Conservation (phyloP, 257 asterid species). For the Hygrophila difformis region DNA sequence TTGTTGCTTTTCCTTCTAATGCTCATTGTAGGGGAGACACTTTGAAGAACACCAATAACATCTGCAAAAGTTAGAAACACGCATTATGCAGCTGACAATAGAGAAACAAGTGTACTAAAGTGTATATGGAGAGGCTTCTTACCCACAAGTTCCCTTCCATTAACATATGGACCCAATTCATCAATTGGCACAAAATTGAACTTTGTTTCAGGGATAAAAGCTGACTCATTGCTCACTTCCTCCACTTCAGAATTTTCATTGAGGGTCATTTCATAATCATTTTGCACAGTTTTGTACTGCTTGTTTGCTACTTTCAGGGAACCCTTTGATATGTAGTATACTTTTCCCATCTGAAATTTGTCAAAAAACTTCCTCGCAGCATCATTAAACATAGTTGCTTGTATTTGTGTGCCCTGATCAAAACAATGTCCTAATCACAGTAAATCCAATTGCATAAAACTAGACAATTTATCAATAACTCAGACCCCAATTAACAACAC, state of each 20-base stretch:
- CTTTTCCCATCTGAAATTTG: constrained; percentile 83
- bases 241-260: constrained; percentile 85
- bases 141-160: constrained; percentile 88
- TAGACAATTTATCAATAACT: not conserved
- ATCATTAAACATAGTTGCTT: constrained; percentile 94
- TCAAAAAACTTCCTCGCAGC: constrained; percentile 90
- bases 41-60: constrained; percentile 87
- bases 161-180: constrained; percentile 82
- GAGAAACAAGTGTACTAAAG: not conserved
- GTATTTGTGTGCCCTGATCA: constrained; percentile 99
- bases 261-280: constrained; percentile 89
- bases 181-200: constrained; percentile 77
- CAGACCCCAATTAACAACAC: constrained; percentile 12
- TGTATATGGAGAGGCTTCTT: constrained; percentile 8
- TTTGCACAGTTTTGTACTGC: constrained; percentile 74
- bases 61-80: constrained; percentile 30
- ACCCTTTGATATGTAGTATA: constrained; percentile 89
- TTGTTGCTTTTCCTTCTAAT: constrained; percentile 75
- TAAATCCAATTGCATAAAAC: not conserved
- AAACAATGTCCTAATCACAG: constrained; percentile 10
- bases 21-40: constrained; percentile 70
- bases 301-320: constrained; percentile 73
- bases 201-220: constrained; percentile 69
- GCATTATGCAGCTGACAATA: constrained; percentile 1
- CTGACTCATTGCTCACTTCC: constrained; percentile 50